Percentiles rank a stretch among this genome's conserved stretches.
These are phyloP conservation scores for Scedosporium apiospermum DNA, from an alignment of 2,329 filamentous ascomycete species.

Conservation along the genomic window DNA sequence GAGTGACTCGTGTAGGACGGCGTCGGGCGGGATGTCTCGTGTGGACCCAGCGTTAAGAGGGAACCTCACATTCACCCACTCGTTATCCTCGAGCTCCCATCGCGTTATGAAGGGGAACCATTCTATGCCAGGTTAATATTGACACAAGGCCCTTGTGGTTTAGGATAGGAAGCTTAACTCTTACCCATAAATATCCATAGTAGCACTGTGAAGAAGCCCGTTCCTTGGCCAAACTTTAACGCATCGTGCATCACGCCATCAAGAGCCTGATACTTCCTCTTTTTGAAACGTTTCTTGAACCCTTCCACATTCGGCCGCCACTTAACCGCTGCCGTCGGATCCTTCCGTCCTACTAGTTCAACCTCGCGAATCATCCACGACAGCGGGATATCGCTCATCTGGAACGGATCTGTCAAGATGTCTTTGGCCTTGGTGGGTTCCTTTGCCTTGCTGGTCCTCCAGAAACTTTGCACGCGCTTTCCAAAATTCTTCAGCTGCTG, in stretches of 20 bases:
- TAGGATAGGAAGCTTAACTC: conserved; percentile 11
- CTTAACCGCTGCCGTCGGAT: conserved; percentile 21
- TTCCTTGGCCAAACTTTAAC: conserved; percentile 25
- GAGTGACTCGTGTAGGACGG: conserved; percentile 28
- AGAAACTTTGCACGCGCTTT: conserved; percentile 24
- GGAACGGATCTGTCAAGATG: conserved; percentile 22
- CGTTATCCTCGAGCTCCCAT: conserved; percentile 25
- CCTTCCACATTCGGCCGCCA: conserved; percentile 22
- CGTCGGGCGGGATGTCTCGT: conserved; percentile 29
- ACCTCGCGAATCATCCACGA: conserved; percentile 44
- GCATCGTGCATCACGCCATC: conserved; percentile 27
- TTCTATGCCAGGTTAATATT: conserved; percentile 20
- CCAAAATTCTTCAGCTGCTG: conserved; percentile 25
- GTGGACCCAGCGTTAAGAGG: conserved; percentile 25
- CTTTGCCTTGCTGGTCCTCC: conserved; percentile 21
- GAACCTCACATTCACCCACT: conserved; percentile 25
- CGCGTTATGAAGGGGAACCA: conserved; percentile 28
- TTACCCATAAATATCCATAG: conserved; percentile 34
- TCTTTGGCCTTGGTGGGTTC: conserved; percentile 18
- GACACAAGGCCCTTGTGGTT: too few relatives aligned
- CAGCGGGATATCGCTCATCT: conserved; percentile 40
- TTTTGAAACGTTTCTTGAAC: conserved; percentile 22
- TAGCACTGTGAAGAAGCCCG: conserved; percentile 26
- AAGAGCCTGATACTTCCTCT: conserved; percentile 20
- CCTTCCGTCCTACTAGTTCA: conserved; percentile 23